A percentile compares a stretch with the other conserved stretches of the same genome.
These are phyloP conservation scores for Solanum aculeatissimum DNA, from an alignment of 305 asterid species.

Conservation along the genomic window DNA sequence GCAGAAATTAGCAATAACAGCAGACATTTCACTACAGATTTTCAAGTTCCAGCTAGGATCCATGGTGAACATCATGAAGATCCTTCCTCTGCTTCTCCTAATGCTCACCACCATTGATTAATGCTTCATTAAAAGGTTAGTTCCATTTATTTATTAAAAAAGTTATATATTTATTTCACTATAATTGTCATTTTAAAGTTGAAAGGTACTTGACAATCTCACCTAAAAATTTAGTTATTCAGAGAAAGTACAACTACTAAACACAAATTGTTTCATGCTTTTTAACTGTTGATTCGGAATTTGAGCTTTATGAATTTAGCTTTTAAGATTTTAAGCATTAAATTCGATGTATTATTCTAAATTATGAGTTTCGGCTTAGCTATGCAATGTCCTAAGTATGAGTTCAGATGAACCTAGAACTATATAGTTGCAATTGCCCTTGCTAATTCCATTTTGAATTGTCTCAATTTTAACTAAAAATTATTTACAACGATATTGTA, in stretches of 20 bases:
- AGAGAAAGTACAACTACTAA: not conserved
- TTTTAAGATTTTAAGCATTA: not conserved
- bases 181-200: not conserved
- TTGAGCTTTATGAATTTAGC: not conserved
- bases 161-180: not conserved
- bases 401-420: not conserved
- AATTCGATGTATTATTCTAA: not conserved
- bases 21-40: slow-evolving; percentile 40
- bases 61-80: slow-evolving; percentile 95
- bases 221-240: not conserved
- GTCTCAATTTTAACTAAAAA: not conserved
- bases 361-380: not conserved
- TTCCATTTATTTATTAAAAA: not conserved
- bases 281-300: not conserved
- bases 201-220: not conserved
- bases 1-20: slow-evolving; percentile 14
- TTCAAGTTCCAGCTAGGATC: slow-evolving; percentile 80
- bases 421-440: not conserved
- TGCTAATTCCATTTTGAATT: not conserved
- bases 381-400: not conserved
- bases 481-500: not conserved
- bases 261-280: not conserved
- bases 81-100: slow-evolving; percentile 98
- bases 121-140: not conserved
- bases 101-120: slow-evolving; percentile 59